Percentiles rank a stretch among this genome's conserved stretches.
Conservation (phyloP, 768 basidiomycete species). For the Punctularia strigosozonata region DNA sequence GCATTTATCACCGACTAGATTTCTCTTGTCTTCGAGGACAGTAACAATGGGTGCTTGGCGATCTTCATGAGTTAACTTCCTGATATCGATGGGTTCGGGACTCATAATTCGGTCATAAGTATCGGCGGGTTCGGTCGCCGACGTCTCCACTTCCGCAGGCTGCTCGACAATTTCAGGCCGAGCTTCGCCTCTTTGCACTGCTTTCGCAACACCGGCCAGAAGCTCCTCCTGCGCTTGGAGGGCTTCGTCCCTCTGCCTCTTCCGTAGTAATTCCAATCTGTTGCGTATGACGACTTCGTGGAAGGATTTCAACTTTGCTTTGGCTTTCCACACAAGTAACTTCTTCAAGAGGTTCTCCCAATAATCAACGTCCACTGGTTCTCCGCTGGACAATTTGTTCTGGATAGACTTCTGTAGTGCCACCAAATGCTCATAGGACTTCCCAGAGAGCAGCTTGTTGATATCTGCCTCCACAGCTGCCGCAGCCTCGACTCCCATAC, state of each 20-base stretch:
- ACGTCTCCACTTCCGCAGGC: slow-evolving; percentile 22
- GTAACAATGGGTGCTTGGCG: slow-evolving; percentile 69
- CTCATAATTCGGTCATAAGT: slow-evolving; percentile 82
- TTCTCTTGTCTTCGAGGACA: slow-evolving; percentile 48
- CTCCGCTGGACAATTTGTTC: slow-evolving; percentile 79
- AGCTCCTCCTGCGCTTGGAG: slow-evolving; percentile 87
- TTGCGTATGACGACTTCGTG: slow-evolving; percentile 97
- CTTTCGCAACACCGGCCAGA: slow-evolving; percentile 56
- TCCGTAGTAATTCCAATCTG: slow-evolving; percentile 89
- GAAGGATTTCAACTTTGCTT: slow-evolving; percentile 83
- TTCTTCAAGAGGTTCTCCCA: slow-evolving; percentile 93
- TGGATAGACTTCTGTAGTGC: slow-evolving; percentile 80
- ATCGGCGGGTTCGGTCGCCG: slow-evolving; percentile 53
- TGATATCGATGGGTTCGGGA: slow-evolving; percentile 63
- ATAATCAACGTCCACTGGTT: slow-evolving; percentile 94
- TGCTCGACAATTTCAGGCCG: slow-evolving; percentile 23
- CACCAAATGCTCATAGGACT: slow-evolving; percentile 76
- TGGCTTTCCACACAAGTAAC: slow-evolving; percentile 93
- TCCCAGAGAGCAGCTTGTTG: slow-evolving; percentile 66
- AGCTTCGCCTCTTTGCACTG: slow-evolving; percentile 35
- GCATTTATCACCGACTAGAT: slow-evolving; percentile 27
- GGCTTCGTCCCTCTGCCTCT: slow-evolving; percentile 93
- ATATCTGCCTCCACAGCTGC: slow-evolving; percentile 83
- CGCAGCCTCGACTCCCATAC: slow-evolving; percentile 58
- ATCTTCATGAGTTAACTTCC: slow-evolving; percentile 62